Percentiles rank a stretch among this genome's conserved stretches.
Conservation (phyloP, 192 early-diverging fungal genomes). For the Gryganskiella cystojenkinii region DNA sequence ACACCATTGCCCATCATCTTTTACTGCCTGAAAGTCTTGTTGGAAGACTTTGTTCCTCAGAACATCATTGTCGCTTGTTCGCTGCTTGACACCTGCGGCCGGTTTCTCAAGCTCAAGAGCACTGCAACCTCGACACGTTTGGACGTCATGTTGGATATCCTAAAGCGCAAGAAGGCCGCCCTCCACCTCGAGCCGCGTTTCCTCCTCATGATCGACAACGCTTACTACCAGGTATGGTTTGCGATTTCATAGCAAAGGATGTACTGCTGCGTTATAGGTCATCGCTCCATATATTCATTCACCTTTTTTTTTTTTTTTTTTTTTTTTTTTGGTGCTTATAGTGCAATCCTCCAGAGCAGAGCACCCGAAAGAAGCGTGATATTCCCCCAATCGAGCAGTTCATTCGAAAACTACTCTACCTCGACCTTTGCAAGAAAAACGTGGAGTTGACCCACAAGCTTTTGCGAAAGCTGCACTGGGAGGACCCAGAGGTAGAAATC, state of each 20-base stretch:
- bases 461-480: slow-evolving; percentile 92
- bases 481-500: slow-evolving; percentile 65
- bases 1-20: slow-evolving; percentile 84
- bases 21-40: slow-evolving; percentile 83
- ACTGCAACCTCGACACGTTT: slow-evolving; percentile 81
- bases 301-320: too few species aligned
- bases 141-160: slow-evolving; percentile 83
- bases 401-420: slow-evolving; percentile 89
- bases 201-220: slow-evolving; percentile 92
- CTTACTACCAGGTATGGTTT: slow-evolving; percentile 77
- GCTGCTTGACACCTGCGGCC: slow-evolving; percentile 89
- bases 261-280: too few species aligned
- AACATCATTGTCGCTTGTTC: slow-evolving; percentile 89
- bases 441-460: slow-evolving; percentile 72
- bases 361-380: slow-evolving; percentile 69
- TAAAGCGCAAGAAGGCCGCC: slow-evolving; percentile 89
- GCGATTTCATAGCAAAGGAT: too few species aligned
- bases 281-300: too few species aligned
- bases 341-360: slow-evolving; percentile 85
- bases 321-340: too few species aligned
- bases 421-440: slow-evolving; percentile 79
- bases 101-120: slow-evolving; percentile 80
- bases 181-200: slow-evolving; percentile 89
- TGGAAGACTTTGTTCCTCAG: slow-evolving; percentile 87
- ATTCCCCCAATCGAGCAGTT: slow-evolving; percentile 89